phyloP scores from a whole-genome alignment of 805 yeast genomes.

The Maudiozyma turicensis region DNA sequence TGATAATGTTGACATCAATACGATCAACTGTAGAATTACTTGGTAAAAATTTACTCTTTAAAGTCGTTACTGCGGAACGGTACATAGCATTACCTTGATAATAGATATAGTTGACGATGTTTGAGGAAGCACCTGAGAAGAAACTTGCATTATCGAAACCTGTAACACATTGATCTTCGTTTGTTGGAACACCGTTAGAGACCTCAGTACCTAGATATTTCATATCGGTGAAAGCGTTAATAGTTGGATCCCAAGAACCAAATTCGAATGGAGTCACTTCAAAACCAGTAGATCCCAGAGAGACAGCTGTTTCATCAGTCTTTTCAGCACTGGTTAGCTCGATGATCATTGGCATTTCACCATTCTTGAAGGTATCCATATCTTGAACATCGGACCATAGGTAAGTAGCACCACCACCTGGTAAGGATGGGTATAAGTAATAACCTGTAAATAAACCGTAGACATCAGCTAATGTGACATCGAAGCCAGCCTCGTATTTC shows the following conservation, averaged over 20 bases:
- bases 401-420: slow-evolving; percentile 55
- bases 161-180: slow-evolving; percentile 40
- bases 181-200: slow-evolving; percentile 44
- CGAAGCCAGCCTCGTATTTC: slow-evolving; percentile 56
- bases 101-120: slow-evolving; percentile 64
- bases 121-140: slow-evolving; percentile 72
- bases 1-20: slow-evolving; percentile 58
- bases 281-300: slow-evolving; percentile 58
- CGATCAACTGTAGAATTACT: slow-evolving; percentile 38
- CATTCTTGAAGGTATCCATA: slow-evolving; percentile 48
- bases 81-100: slow-evolving; percentile 39
- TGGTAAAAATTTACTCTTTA: slow-evolving; percentile 36
- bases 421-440: slow-evolving; percentile 54
- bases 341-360: slow-evolving; percentile 65
- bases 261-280: slow-evolving; percentile 58
- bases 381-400: slow-evolving; percentile 49
- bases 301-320: slow-evolving; percentile 46
- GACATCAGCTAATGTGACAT: slow-evolving; percentile 56
- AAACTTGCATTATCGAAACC: slow-evolving; percentile 80
- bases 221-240: slow-evolving; percentile 53
- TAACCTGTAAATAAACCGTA: slow-evolving; percentile 73
- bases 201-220: slow-evolving; percentile 63
- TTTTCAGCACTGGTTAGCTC: slow-evolving; percentile 54
- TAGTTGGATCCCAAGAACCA: slow-evolving; percentile 81
- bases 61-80: slow-evolving; percentile 30